phyloP scores from a whole-genome alignment of 2,329 filamentous ascomycete genomes.

The Dactylellina drechsleri region DNA sequence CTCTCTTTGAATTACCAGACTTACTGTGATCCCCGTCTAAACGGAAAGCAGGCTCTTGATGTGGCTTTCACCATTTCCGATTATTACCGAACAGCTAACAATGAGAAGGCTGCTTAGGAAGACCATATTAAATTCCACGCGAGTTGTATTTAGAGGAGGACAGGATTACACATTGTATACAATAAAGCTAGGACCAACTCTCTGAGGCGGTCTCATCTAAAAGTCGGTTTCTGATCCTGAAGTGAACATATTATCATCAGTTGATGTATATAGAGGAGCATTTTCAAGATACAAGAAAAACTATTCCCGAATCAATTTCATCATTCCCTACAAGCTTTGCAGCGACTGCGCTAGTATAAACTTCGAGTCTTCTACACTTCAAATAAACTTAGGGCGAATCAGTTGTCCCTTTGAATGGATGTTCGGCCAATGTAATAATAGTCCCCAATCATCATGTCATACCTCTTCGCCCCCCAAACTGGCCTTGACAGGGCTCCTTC shows the following conservation, averaged over 20 bases:
- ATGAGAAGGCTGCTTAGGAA: background rate
- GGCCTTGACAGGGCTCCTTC: slow-evolving; percentile 11
- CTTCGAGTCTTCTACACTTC: no score
- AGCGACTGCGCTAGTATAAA: no score
- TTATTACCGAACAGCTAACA: slow-evolving; percentile 69
- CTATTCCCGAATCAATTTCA: no score
- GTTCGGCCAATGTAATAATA: no score
- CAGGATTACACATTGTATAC: background rate
- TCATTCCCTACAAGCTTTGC: no score
- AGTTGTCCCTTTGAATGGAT: no score
- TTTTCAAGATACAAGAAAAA: no score
- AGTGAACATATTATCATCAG: no score
- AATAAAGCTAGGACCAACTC: background rate
- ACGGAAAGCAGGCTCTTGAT: slow-evolving; percentile 97
- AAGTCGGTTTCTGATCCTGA: no score
- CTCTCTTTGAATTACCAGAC: slow-evolving; percentile 90
- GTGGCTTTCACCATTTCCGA: slow-evolving; percentile 92
- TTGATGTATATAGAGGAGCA: no score
- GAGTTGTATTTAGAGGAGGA: background rate
- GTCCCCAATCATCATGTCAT: background rate
- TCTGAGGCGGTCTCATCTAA: no score
- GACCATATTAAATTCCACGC: background rate
- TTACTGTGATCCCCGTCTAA: slow-evolving; percentile 93
- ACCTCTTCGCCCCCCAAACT: background rate
- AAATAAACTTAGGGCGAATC: no score